phyloP scores from a whole-genome alignment of 192 early-diverging fungal species.

The Linnemannia hyalina region DNA sequence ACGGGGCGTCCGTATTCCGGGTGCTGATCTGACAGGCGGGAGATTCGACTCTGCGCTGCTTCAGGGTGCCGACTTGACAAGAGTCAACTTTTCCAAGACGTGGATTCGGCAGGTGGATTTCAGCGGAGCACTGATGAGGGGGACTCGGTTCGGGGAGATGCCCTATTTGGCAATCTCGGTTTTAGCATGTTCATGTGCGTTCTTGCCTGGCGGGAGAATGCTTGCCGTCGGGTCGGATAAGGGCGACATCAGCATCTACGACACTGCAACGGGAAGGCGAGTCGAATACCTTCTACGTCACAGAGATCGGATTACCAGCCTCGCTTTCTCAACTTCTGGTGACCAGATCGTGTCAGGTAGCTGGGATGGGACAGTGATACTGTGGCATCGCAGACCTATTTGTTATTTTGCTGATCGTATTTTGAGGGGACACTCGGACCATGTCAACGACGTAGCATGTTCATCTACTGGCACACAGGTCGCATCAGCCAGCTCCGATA shows the following conservation, averaged over 20 bases:
- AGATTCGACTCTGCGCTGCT: slow-evolving; percentile 1
- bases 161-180: background rate
- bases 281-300: too few relatives aligned
- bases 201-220: background rate
- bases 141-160: background rate
- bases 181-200: background rate
- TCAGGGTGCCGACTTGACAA: background rate
- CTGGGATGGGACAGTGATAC: too few relatives aligned
- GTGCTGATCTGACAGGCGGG: slow-evolving; percentile 14
- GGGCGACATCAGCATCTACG: background rate
- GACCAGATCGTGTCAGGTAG: too few relatives aligned
- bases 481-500: too few relatives aligned
- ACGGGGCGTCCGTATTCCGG: slow-evolving; percentile 16
- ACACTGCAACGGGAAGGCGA: background rate
- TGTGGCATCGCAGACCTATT: too few relatives aligned
- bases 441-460: too few relatives aligned
- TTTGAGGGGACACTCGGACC: too few relatives aligned
- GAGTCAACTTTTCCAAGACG: background rate
- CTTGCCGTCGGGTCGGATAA: background rate
- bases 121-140: background rate
- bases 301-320: too few relatives aligned
- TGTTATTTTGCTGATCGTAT: too few relatives aligned
- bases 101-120: slow-evolving; percentile 11
- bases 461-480: too few relatives aligned
- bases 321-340: too few relatives aligned